Evolutionary conservation across 106 monocot species (phyloP), one percentile per base, ranked within the genome.

Genomic region (Iris macrosiphon): DNA sequence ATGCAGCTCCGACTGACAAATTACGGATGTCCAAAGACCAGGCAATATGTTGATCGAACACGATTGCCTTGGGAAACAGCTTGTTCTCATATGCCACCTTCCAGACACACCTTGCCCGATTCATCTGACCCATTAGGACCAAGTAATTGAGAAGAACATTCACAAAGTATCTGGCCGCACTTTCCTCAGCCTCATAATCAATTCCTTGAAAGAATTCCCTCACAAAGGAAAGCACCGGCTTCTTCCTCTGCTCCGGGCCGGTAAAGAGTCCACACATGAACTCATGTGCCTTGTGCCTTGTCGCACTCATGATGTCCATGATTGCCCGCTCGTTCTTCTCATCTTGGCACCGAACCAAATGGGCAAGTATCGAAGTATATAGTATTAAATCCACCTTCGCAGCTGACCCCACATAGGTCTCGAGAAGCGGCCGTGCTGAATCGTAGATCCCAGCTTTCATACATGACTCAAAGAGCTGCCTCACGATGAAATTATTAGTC

Each of bases 31-130:
- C 96, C 56, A 98, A 59, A 1, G 86, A 91, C 96, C 96, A 98
- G 14, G 96, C 96, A 35, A 98, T 98, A 62, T 98, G 96, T 61
- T 98, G 90, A 32, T 98, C 96, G 34, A 98, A 98, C 16, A 98
- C 90, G 7, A 98, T 98, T 15, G 96, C 96, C 56, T 98, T 98
- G 4, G 96, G 90, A 32, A 98, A 98, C 29, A 98, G 55, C 67
- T 98, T 98, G 56, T 75, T 82, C 72, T 98, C 96, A 44, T 98
- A 98, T 0, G 90, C 86, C 43, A 98, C 96, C 59, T 98, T 98
- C 96, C 96, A 98, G 24, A 91, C 75, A 52, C 96, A 98, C 20
- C 96, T 68, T 3, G 96, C 96, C 3, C 86, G 64, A 69, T 98
- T 98, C 74, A 91, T 77, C 50, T 98, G 96, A 18, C 90, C 90